Base-by-base conservation (phyloP, 495 filamentous ascomycete genomes). In the Lentithecium fluviatile region DNA sequence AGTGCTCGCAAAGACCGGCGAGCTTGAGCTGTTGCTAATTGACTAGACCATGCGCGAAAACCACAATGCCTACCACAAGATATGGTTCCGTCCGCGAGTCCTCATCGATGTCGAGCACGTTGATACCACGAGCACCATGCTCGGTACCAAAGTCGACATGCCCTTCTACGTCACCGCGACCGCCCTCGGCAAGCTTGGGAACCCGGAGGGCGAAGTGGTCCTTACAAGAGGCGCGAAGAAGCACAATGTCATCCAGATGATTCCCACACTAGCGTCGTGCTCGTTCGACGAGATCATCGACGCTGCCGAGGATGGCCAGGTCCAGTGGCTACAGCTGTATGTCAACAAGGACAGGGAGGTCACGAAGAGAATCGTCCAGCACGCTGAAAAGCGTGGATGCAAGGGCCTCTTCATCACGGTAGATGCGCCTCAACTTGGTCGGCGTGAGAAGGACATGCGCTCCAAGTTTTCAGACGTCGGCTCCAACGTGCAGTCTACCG, bases 341-440 rank as follows among this genome's bases (percentile, higher is more conserved):
- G 94, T 99, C 56, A 99, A 99, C 81, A 93, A 96, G 72, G 87
- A 99, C 78, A 87, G 95, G 50, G 83, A 80, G 43, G 91, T 97
- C 71, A 99, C 94, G 23, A 82, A 90, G 75, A 80, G 84, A 58
- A 97, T 99, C 67, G 86, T 99, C 21, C 70, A 89, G 73, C 90
- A 97, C 73, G 95, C 95, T 65, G 95, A 97, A 74, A 79, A 78
- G 67, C 86, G 93, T 56, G 95, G 94, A 25, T 96, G 93, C 79
- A 96, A 93, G 76, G 94, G 88, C 6, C 82, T 99, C 7, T 97
- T 97, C 80, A 97, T 99, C 76, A 99, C 94, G 5, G 94, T 99
- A 43, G 94, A 99, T 69, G 94, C 94, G 36, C 95, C 94, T 2
- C 94, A 97, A 70, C 83, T 97, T 12, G 95, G 94, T 19, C 86